Base-by-base conservation (phyloP, 169 alveolate genomes). In the Cryptosporidium canis region DNA sequence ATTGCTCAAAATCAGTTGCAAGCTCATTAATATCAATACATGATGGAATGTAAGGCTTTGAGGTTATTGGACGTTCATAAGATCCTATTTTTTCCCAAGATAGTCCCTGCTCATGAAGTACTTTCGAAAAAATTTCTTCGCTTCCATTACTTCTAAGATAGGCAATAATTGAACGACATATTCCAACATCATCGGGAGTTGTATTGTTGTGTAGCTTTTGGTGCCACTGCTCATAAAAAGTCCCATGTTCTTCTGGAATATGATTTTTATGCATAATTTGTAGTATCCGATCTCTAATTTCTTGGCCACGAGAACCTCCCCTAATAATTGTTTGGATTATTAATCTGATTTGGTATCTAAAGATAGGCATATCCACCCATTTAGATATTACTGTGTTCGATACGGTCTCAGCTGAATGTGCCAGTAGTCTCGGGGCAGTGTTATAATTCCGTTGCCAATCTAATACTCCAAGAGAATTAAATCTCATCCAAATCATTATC, bases 171-270 rank as follows among this genome's bases (percentile, higher is more conserved):
- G 96, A 97, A 82, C 95, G 95, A 83, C 97, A 95, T 58, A 96
- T 96, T 58, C 94, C 95, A 65, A 96, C 94, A 91, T 96, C 98
- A 84, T 95, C 98, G 0, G 97, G 97, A 21, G 98, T 95, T 65
- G 98, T 96, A 85, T 96, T 96, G 91, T 96, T 96, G 92, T 96
- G 98, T 51, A 96, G 90, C 85, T 96, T 96, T 90, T 96, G 96
- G 92, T 96, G 98, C 98, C 98, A 96, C 92, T 96, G 96, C 66
- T 96, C 98, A 90, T 95, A 95, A 90, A 94, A 96, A 66, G 92
- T 91, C 4, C 95, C 96, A 21, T 85, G 90, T 35, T 82, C 84
- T 71, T 91, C 95, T 48, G 95, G 93, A 66, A 96, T 95, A 31
- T 91, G 90, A 72, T 95, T 94, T 29, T 93, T 93, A 85, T 94